A percentile compares a stretch with the other conserved stretches of the same genome.
Conservation (phyloP, 2,329 filamentous ascomycete species). For the Cladosporium colombiae region DNA sequence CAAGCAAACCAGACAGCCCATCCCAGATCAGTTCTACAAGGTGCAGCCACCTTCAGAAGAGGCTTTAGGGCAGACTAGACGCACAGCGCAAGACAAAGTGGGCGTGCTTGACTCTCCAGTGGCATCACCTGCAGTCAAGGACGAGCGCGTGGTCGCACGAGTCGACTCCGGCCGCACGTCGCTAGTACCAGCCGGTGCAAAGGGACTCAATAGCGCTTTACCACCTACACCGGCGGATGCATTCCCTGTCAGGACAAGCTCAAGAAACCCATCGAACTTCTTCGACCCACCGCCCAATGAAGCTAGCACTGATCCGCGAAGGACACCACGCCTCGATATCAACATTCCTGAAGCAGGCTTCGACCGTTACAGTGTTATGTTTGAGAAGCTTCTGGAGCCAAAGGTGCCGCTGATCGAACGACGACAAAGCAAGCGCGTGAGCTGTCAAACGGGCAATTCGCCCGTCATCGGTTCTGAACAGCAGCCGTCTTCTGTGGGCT, state of each 20-base stretch:
- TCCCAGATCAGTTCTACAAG: constrained; percentile 22
- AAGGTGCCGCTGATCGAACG: constrained; percentile 35
- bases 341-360: constrained; percentile 77
- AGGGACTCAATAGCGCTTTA: neutral
- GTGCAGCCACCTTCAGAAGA: constrained; percentile 18
- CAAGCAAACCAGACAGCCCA: constrained; percentile 24
- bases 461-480: neutral
- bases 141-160: neutral
- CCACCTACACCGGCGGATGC: neutral
- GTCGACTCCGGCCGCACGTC: constrained; percentile 2
- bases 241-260: constrained; percentile 11
- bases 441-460: neutral
- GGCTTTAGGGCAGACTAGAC: neutral
- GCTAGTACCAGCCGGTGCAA: neutral
- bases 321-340: constrained; percentile 60
- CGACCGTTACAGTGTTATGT: constrained; percentile 95
- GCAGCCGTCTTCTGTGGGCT: neutral
- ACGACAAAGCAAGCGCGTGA: constrained; percentile 29
- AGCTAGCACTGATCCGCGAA: constrained; percentile 2
- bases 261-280: constrained; percentile 1
- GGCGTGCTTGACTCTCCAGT: constrained; percentile 17
- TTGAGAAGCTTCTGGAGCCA: constrained; percentile 67
- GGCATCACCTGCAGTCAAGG: constrained; percentile 9
- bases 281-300: neutral
- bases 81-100: neutral